Evolutionary conservation across 164 flowering plant genomes (phyloP).

Genomic region (Dillenia turbinata): DNA sequence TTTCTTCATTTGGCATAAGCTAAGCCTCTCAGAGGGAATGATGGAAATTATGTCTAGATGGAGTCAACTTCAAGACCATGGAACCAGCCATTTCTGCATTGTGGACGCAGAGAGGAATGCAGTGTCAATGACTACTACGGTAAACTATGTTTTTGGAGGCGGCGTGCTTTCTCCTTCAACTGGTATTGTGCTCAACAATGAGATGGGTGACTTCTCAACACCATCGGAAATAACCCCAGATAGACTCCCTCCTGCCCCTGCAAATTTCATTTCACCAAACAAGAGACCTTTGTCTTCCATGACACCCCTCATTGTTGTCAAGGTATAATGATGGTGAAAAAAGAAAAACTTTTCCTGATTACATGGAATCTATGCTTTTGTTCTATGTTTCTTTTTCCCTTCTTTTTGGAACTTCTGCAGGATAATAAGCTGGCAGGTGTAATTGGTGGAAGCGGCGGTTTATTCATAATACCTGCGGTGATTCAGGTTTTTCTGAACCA

Average conservation of each 20-base stretch:
- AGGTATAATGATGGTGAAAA: conserved; percentile 32
- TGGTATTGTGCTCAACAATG: conserved; percentile 85
- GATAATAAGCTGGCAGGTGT: conserved; percentile 71
- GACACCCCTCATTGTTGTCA: conserved; percentile 76
- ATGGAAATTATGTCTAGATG: conserved; percentile 36
- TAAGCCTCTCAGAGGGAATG: too few species aligned
- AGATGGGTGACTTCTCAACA: conserved; percentile 91
- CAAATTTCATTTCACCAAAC: conserved; percentile 73
- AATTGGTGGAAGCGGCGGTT: conserved; percentile 84
- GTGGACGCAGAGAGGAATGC: conserved; percentile 90
- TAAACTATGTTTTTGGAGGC: conserved; percentile 70
- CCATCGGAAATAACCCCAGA: conserved; percentile 57
- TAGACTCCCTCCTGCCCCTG: conserved; percentile 79
- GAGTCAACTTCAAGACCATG: conserved; percentile 82
- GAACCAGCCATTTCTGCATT: conserved; percentile 90
- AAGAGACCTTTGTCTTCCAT: conserved; percentile 94
- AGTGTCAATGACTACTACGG: conserved; percentile 83
- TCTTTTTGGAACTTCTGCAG: conserved; percentile 26
- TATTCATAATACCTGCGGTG: conserved; percentile 72
- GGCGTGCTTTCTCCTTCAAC: conserved; percentile 77
- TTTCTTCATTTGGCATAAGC: too few species aligned
- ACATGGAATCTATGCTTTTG: neutral
- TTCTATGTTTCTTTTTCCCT: neutral
- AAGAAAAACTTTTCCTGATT: too few species aligned
- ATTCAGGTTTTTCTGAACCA: conserved; percentile 72